These are phyloP conservation scores for Chytriomyces confervae DNA, from an alignment of 192 early-diverging fungal species.

Conservation along the genomic window DNA sequence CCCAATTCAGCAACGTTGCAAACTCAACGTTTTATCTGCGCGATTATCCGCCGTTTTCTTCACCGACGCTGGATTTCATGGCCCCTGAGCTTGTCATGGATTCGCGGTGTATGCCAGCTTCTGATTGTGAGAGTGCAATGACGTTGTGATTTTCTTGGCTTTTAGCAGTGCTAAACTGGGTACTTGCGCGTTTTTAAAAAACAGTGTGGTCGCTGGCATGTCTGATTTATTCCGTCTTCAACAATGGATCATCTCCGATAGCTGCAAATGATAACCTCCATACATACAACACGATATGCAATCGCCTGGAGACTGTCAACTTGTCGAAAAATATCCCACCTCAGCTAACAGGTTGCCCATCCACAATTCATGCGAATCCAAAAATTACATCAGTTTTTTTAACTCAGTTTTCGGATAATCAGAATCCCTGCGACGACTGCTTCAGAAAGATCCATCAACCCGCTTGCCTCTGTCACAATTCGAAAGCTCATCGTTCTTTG, in stretches of 20 bases:
- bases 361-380: background rate
- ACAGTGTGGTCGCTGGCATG: constrained; percentile 80
- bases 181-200: background rate
- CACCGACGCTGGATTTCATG: constrained; percentile 30
- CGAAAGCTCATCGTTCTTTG: constrained; percentile 74
- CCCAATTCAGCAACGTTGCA: background rate
- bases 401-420: too few relatives aligned
- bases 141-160: background rate
- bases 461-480: constrained; percentile 70
- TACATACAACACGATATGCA: constrained; percentile 65
- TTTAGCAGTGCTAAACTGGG: background rate
- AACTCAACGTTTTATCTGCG: constrained; percentile 19
- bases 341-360: background rate
- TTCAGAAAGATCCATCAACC: constrained; percentile 57
- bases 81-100: constrained; percentile 19
- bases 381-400: too few relatives aligned
- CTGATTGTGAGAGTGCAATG: constrained; percentile 2
- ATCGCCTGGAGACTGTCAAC: constrained; percentile 13
- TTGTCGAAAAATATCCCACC: constrained; percentile 11
- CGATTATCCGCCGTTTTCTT: constrained; percentile 34
- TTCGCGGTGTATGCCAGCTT: background rate
- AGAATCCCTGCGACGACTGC: constrained; percentile 3
- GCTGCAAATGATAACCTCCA: constrained; percentile 68
- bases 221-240: constrained; percentile 73
- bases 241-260: constrained; percentile 69